phyloP scores from a whole-genome alignment of 495 filamentous ascomycete genomes.

The Sabuloglossum arenarium region DNA sequence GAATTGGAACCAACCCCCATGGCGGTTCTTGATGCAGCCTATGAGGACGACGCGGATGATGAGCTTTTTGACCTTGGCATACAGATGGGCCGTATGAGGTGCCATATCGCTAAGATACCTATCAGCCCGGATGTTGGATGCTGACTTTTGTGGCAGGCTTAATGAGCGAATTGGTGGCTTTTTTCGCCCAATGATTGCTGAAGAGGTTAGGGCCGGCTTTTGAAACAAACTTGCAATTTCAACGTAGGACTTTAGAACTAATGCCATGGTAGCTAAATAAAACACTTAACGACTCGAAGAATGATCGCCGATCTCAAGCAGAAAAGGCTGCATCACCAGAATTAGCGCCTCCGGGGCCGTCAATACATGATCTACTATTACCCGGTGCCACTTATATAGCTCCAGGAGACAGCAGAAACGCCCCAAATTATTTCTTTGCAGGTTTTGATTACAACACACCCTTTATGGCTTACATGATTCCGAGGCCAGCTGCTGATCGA shows the following conservation, averaged over 20 bases:
- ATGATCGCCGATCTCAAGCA: slow-evolving; percentile 1
- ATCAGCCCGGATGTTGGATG: background rate
- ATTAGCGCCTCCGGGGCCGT: slow-evolving; percentile 2
- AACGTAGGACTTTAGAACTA: background rate
- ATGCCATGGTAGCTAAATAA: slow-evolving; percentile 2
- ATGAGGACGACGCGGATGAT: slow-evolving; percentile 36
- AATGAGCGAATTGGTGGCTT: slow-evolving; percentile 46
- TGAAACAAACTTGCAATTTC: background rate
- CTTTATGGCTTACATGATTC: slow-evolving; percentile 35
- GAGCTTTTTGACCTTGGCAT: slow-evolving; percentile 52
- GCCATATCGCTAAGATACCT: background rate
- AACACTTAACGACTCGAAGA: slow-evolving; percentile 4
- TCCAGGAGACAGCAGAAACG: slow-evolving; percentile 12
- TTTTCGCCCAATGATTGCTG: slow-evolving; percentile 34
- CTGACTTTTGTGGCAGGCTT: slow-evolving; percentile 27
- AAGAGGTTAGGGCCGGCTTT: slow-evolving; percentile 28
- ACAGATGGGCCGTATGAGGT: slow-evolving; percentile 32
- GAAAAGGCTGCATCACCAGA: slow-evolving; percentile 5
- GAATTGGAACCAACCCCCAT: slow-evolving; percentile 32
- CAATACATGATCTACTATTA: slow-evolving; percentile 15
- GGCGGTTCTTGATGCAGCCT: slow-evolving; percentile 36
- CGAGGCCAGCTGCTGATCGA: slow-evolving; percentile 25
- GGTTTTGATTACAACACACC: slow-evolving; percentile 23
- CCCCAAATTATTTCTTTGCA: slow-evolving; percentile 46
- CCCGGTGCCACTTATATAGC: slow-evolving; percentile 32